Base-by-base conservation (phyloP, 106 monocot species). In the Hemerocallis citrina region DNA sequence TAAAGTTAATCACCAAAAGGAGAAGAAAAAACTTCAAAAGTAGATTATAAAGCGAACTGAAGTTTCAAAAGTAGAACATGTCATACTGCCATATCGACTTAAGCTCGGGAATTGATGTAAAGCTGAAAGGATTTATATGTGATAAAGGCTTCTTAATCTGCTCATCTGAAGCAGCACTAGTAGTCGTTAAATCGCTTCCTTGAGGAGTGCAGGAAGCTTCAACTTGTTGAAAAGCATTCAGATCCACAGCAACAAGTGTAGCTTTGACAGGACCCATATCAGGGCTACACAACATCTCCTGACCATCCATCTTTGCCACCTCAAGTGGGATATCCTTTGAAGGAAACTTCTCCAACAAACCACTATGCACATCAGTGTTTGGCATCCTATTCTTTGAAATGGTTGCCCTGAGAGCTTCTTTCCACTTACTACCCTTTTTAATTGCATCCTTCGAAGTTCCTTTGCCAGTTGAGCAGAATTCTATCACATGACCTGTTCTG, bases 71-170 rank as follows among this genome's bases (percentile, higher is more conserved):
- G 7, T 62, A 33, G 42, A 44, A 66, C 14, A 59, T 52, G 70
- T 52, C 85, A 75, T 94, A 95, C 94, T 83, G 74, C 94, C 94
- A 95, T 54, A 42, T 5, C 0, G 15, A 61, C n/a, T 48, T 44
- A 46, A 40, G 33, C 51, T 28, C 16, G 12, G 28, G 8, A 21
- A 12, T 66, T n/a, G n/a, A 40, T 2, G 1, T 45, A 29, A 22
- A 55, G 16, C 15, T 28, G 0, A 29, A 38, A 49, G 46, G n/a
- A 47, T 43, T 61, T 59, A 32, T 24, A 55, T 77, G 62, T 14
- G 36, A 14, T 0, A 49, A 8, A 35, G 54, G 45, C 16, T 63
- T 61, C 58, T 17, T 14, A 49, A 41, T 78, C 51, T 56, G 23
- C 32, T 64, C 65, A 47, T 62, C 57, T 36, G 37, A 27, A 57